Evolutionary conservation across 2,329 filamentous ascomycete species (phyloP).

Genomic region (Plenodomus tracheiphilus): DNA sequence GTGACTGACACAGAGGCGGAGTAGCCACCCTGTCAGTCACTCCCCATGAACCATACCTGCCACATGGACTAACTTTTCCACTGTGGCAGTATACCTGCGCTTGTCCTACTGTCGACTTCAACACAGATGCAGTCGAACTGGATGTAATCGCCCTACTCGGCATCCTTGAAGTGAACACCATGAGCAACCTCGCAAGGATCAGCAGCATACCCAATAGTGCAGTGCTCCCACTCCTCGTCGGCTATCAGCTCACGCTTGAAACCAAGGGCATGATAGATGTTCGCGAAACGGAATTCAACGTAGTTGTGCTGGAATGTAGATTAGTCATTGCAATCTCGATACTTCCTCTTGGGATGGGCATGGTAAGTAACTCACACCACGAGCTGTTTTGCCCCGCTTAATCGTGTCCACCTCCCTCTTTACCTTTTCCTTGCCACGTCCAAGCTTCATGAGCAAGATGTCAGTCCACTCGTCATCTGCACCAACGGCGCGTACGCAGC

Average conservation of each 20-base stretch:
- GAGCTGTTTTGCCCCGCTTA: conserved; percentile 44
- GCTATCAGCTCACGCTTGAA: conserved; percentile 49
- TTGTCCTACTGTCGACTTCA: too few species aligned
- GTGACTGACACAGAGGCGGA: too few species aligned
- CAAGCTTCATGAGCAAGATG: conserved; percentile 43
- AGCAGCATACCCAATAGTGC: conserved; percentile 47
- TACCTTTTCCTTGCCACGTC: conserved; percentile 32
- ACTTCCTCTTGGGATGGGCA: too few species aligned
- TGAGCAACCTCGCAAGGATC: conserved; percentile 48
- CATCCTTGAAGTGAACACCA: conserved; percentile 21
- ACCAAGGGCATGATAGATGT: conserved; percentile 50
- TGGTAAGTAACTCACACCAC: conserved; percentile 43
- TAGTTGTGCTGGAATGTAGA: conserved; percentile 41
- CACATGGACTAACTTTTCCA: too few species aligned
- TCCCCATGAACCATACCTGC: too few species aligned
- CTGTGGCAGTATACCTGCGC: too few species aligned
- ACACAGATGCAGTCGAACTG: neutral
- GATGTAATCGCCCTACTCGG: neutral
- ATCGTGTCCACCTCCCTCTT: conserved; percentile 52
- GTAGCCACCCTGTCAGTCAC: too few species aligned
- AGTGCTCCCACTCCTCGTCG: conserved; percentile 52
- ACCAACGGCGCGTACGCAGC: conserved; percentile 51
- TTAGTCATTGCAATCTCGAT: conserved; percentile 9
- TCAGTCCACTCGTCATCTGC: conserved; percentile 48
- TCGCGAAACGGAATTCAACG: conserved; percentile 54